Base-by-base conservation (phyloP, 257 asterid species). In the Petunia axillaris region DNA sequence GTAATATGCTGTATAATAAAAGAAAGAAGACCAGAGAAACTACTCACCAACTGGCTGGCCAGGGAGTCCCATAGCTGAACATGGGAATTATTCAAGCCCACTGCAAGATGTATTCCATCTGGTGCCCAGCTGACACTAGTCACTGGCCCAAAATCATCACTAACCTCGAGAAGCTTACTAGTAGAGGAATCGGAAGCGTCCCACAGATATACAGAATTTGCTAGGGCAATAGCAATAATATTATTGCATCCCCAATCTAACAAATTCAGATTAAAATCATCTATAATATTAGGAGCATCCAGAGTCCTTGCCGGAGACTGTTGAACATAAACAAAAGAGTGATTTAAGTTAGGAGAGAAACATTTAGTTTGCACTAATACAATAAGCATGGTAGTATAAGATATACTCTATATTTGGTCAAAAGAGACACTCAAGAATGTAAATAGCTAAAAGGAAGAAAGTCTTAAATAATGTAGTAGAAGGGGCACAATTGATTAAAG, bases 111-210 rank as follows among this genome's bases (percentile, higher is more conserved):
- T 68, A 79, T 86, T 25, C 97, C 99, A 73, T 93, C 97, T 35
- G 97, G 99, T 79, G 97, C 98, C 97, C 98, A 95, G 82, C 87
- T 93, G 64, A 95, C 91, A 74, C 97, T 91, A 8, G 98, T 91
- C 43, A 93, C 91, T 0, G 98, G 97, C 25, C 99, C 99, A 80
- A 74, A 78, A 77, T 93, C 99, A 80, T 93, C 99, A 48, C 88
- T 94, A 1, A 93, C 64, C 0, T 93, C 89, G 82, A 93, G 89
- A 62, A 95, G 97, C 74, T 93, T 97, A 0, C 97, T 89, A 71
- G 94, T 87, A 41, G 81, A 80, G 37, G 93, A 97, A 16, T 85
- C 85, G 16, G 97, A 71, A 15, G 99, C 96, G 88, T 93, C 97
- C 99, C 99, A 95, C 87, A 93, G 63, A 77, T 93, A 95, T 0